Base-by-base conservation (phyloP, 2,329 filamentous ascomycete genomes). In the Nothopassalora personata region DNA sequence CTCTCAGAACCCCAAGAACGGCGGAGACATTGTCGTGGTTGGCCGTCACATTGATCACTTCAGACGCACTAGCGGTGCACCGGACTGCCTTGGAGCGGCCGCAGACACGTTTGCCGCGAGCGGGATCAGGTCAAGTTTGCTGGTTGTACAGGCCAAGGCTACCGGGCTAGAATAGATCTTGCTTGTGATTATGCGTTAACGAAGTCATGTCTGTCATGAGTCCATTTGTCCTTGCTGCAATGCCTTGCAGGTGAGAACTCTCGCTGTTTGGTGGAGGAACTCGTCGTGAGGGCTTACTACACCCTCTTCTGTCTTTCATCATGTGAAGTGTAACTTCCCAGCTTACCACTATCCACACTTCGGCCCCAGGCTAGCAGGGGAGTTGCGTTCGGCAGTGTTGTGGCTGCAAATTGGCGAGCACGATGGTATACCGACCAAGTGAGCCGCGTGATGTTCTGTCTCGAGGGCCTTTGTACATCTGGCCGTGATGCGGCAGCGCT, bases 1-100 rank as follows among this genome's bases (percentile, higher is more conserved):
- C 1, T 83, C 83, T 0, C 81, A 83, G 60, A 80, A 81, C 18
- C 78, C 81, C 0, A 81, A 79, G 68, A 90, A 89, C 65, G 85
- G 85, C 0, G 88, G 88, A 1, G 88, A 91, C 68, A 76, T 92
- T 23, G 77, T 92, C 15, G 79, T 92, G 1, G 75, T 90, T 11
- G 88, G 88, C 0, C 78, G 86, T 36, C 75, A 67, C 53, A 59
- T 66, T 49, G 65, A 60, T 46, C 78, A 81, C 61, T 65, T 65
- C 51, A 43, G 45, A 27, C 70, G 74, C 27, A 75, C 68, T 61
- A 69, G 72, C 10, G 47, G 51, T 39, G 34, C 47, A 19, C 75
- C 73, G 53, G 79, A 74, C 69, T 83, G 83, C 28, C 68, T 89
- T 34, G 86, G 87, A 9, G 74, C 77, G n/a, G 75, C 86, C 31